Percentiles rank a stretch among this genome's conserved stretches.
These are phyloP conservation scores for Lentinula guzmanii DNA, from an alignment of 768 basidiomycete species.

Conservation along the genomic window DNA sequence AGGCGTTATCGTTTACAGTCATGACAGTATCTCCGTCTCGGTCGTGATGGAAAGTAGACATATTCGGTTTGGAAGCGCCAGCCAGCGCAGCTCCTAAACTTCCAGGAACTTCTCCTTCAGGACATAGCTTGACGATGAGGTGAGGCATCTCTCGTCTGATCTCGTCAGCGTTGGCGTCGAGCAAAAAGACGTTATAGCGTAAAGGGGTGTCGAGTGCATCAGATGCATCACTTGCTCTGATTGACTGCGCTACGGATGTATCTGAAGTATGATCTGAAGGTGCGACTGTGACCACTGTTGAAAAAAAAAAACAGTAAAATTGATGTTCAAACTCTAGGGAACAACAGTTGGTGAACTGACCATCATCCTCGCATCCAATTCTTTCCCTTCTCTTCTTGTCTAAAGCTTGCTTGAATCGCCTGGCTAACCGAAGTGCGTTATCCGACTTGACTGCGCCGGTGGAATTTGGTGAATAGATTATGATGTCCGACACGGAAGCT, in stretches of 20 bases:
- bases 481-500: constrained; percentile 83
- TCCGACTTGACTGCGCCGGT: constrained; percentile 44
- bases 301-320: too few relatives aligned
- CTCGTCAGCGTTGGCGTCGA: constrained; percentile 47
- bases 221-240: neutral
- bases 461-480: constrained; percentile 70
- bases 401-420: constrained; percentile 60
- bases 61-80: neutral
- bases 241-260: neutral
- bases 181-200: constrained; percentile 73
- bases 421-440: constrained; percentile 53
- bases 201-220: constrained; percentile 29
- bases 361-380: constrained; percentile 9
- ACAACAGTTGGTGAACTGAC: neutral
- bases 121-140: constrained; percentile 46
- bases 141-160: constrained; percentile 40
- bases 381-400: constrained; percentile 52
- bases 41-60: neutral
- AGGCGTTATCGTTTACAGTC: neutral
- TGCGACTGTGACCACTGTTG: too few relatives aligned
- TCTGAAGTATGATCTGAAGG: neutral
- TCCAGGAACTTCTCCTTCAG: constrained; percentile 18
- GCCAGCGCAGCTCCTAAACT: constrained; percentile 1
- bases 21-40: constrained; percentile 15
- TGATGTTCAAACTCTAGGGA: neutral